These are phyloP conservation scores for Lunularia cruciata DNA, from an alignment of 225 moss, liverwort and hornwort species.

Conservation along the genomic window DNA sequence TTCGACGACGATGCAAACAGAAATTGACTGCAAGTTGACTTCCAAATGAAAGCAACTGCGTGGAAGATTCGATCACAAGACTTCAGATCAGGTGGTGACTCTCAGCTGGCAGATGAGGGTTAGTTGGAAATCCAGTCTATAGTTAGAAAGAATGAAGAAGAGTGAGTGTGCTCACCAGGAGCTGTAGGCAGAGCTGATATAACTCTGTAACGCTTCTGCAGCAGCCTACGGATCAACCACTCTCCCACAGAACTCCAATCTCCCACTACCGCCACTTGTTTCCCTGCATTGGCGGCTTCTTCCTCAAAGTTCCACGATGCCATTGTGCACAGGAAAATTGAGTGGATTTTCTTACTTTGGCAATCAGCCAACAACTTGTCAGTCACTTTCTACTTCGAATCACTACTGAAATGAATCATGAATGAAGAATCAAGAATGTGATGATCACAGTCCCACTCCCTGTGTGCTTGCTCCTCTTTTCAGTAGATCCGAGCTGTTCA, in stretches of 20 bases:
- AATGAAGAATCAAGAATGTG: neutral
- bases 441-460: neutral
- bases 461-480: neutral
- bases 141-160: too few relatives aligned
- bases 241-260: constrained; percentile 64
- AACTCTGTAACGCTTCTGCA: constrained; percentile 84
- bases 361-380: neutral
- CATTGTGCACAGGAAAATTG: constrained; percentile 12
- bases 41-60: too few relatives aligned
- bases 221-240: constrained; percentile 65
- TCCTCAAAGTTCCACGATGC: constrained; percentile 36
- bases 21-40: too few relatives aligned
- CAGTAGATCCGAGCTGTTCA: neutral
- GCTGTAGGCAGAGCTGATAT: constrained; percentile 63
- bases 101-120: too few relatives aligned
- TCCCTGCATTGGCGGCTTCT: constrained; percentile 25
- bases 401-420: neutral
- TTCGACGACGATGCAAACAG: too few relatives aligned
- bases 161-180: constrained; percentile 44
- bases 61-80: too few relatives aligned
- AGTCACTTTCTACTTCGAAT: neutral
- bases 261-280: constrained; percentile 56
- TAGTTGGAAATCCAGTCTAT: too few relatives aligned
- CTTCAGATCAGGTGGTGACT: too few relatives aligned
- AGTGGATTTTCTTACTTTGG: neutral